These are phyloP conservation scores for Tremella yokohamensis DNA, from an alignment of 768 basidiomycete genomes.

Conservation along the genomic window DNA sequence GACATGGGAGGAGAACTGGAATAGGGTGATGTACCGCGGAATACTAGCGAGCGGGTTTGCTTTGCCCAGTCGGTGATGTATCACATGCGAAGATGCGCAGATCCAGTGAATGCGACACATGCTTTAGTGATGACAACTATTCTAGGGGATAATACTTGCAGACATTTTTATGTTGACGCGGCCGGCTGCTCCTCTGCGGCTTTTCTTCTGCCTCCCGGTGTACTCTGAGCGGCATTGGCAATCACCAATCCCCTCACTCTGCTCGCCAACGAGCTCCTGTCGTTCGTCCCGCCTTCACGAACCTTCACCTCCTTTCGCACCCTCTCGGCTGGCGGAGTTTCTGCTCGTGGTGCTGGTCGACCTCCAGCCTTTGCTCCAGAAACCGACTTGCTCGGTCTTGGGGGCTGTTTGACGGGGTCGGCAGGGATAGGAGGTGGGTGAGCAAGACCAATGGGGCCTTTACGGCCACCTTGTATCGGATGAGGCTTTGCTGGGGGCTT, in stretches of 20 bases:
- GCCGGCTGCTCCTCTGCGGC: too few relatives aligned
- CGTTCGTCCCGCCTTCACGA: conserved; percentile 32
- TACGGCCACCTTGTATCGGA: conserved; percentile 28
- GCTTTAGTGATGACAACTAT: too few relatives aligned
- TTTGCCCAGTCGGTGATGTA: too few relatives aligned
- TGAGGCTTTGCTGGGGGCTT: conserved; percentile 14
- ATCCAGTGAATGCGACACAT: too few relatives aligned
- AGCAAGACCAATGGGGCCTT: conserved; percentile 33
- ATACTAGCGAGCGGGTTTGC: conserved; percentile 2
- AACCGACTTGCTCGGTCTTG: neutral
- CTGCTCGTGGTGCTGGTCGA: neutral
- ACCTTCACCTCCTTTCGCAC: conserved; percentile 38
- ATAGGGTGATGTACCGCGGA: conserved; percentile 55
- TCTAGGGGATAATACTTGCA: too few relatives aligned
- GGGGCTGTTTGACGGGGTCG: neutral
- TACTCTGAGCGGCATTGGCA: too few relatives aligned
- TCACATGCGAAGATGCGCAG: too few relatives aligned
- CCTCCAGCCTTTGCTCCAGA: neutral
- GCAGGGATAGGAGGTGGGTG: conserved; percentile 22
- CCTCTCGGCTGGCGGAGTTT: conserved; percentile 7
- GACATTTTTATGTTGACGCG: too few relatives aligned
- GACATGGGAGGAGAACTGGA: conserved; percentile 86
- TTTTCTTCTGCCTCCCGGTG: too few relatives aligned
- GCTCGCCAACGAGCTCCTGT: conserved; percentile 25
- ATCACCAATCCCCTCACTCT: conserved; percentile 31